Evolutionary conservation across 768 basidiomycete genomes (phyloP), one percentile per base, ranked within the genome.

Genomic region (Sporobolomyces pararoseus): DNA sequence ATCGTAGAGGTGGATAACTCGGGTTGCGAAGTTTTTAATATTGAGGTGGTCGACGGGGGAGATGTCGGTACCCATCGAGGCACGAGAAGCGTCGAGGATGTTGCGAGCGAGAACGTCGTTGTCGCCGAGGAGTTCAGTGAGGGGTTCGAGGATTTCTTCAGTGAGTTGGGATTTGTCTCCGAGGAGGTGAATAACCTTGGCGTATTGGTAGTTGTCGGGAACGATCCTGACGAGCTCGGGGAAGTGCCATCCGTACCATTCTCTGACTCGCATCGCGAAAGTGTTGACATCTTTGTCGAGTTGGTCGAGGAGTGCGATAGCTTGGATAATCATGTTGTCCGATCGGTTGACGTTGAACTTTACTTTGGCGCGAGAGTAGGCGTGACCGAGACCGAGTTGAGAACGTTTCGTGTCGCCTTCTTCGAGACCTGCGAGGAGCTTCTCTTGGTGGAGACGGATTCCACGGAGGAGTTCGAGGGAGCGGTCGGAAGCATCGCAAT

Each of bases 171-270:
- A 88, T 83, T 96, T 94, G 81, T 94, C 87, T 35, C 93, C 92
- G 73, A 97, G 90, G 78, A 92, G 87, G 75, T 88, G 86, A 19
- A 86, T 90, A 21, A 87, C 84, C 21, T 84, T 84, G n/a, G 94
- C 93, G 79, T 96, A 98, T 78, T 89, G 87, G 81, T 91, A 87
- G 79, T 96, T 95, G 81, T 97, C 95, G 65, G 93, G 86, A 1
- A 97, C 92, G 78, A 98, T 84, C 71, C 85, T 88, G 82, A 95
- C 85, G 75, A 97, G 89, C 81, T 98, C 95, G 46, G 95, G 95
- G 84, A 96, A 98, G 80, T 97, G 95, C 82, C 94, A 97, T 10
- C 95, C 95, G 80, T 98, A 98, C 95, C 95, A 98, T 80, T 98
- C 95, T 76, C 95, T 85, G 59, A 96, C 87, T 39, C 95, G 90